Evolutionary conservation across 805 yeast species (phyloP).

Genomic region (Yarrowia porcina): DNA sequence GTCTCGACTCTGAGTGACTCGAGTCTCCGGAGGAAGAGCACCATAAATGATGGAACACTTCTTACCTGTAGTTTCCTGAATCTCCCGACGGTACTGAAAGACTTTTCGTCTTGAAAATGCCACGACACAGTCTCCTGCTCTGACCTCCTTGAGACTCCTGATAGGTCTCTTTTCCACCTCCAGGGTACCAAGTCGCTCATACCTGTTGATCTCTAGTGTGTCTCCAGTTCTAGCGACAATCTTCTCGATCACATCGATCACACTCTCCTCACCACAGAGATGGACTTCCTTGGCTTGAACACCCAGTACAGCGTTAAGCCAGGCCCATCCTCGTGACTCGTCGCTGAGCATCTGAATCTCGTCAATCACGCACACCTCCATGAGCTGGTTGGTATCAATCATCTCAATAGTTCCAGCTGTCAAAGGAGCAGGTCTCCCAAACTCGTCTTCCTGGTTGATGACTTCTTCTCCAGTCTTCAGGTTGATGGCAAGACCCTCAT

Average conservation of each 20-base stretch:
- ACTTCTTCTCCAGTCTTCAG: slow-evolving; percentile 95
- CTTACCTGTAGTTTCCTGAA: slow-evolving; percentile 57
- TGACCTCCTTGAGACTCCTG: slow-evolving; percentile 37
- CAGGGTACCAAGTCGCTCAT: slow-evolving; percentile 57
- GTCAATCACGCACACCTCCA: slow-evolving; percentile 89
- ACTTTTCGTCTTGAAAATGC: slow-evolving; percentile 78
- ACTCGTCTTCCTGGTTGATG: slow-evolving; percentile 59
- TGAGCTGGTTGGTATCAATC: slow-evolving; percentile 63
- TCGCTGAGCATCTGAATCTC: slow-evolving; percentile 96
- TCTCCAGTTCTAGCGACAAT: slow-evolving; percentile 75
- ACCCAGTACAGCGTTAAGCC: slow-evolving; percentile 90
- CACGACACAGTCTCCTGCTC: slow-evolving; percentile 83
- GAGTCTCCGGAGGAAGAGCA: slow-evolving; percentile 90
- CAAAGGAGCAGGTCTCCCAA: slow-evolving; percentile 68
- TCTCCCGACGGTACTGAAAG: slow-evolving; percentile 60
- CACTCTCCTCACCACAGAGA: slow-evolving; percentile 88
- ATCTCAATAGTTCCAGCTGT: slow-evolving; percentile 92
- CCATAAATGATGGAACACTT: slow-evolving; percentile 92
- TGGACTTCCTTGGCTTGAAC: slow-evolving; percentile 82
- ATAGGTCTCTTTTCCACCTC: slow-evolving; percentile 19
- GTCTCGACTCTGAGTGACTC: slow-evolving; percentile 74
- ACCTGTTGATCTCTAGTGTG: slow-evolving; percentile 62
- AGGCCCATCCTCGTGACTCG: slow-evolving; percentile 77
- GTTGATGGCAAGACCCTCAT: slow-evolving; percentile 68
- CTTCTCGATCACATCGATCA: slow-evolving; percentile 62